Conservation (phyloP, 495 filamentous ascomycete species). For the Penicillium alfredii region DNA sequence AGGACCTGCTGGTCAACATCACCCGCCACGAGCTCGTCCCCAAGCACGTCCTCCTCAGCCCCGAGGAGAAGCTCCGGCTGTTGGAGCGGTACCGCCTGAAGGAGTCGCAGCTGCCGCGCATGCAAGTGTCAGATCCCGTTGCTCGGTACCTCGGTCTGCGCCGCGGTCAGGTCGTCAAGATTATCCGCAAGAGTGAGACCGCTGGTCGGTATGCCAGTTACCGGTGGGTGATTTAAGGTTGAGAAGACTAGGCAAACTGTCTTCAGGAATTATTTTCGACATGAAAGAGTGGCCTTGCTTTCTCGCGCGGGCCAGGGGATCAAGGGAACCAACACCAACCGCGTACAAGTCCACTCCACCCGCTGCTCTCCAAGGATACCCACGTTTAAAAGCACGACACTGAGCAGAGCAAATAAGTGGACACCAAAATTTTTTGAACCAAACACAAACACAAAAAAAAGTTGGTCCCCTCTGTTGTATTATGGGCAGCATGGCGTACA, state of each 20-base stretch:
- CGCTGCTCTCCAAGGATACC: not conserved
- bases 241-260: no score
- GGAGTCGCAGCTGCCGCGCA: conserved; percentile 93
- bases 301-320: no score
- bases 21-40: conserved; percentile 96
- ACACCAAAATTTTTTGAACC: no score
- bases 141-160: conserved; percentile 86
- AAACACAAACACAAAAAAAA: conserved; percentile 27
- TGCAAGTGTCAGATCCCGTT: conserved; percentile 85
- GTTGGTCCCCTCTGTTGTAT: conserved; percentile 30
- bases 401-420: conserved; percentile 4
- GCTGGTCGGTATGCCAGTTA: conserved; percentile 56
- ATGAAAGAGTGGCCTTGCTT: no score
- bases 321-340: conserved; percentile 8
- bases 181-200: conserved; percentile 74
- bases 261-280: no score
- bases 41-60: conserved; percentile 82
- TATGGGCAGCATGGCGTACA: conserved; percentile 45
- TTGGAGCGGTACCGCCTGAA: conserved; percentile 87
- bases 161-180: conserved; percentile 96
- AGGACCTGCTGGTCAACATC: conserved; percentile 95
- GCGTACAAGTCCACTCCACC: conserved; percentile 12
- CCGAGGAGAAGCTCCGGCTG: conserved; percentile 79
- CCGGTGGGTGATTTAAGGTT: conserved; percentile 54
- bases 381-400: not conserved